phyloP scores from a whole-genome alignment of 176 grass and related monocot species.

The Aegilops tauschii region DNA sequence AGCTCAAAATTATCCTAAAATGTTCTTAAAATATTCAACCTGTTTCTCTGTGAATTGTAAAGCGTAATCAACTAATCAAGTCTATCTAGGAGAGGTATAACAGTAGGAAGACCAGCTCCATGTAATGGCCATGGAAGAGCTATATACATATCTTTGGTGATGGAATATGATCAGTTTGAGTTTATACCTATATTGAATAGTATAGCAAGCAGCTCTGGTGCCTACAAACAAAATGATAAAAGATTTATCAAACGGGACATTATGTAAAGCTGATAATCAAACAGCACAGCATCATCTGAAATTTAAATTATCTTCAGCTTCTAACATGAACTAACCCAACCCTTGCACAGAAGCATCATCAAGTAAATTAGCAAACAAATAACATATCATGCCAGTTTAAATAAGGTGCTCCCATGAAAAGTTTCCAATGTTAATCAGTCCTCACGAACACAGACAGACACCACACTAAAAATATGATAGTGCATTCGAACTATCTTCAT shows the following conservation, averaged over 20 bases:
- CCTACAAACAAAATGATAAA: conserved; percentile 57
- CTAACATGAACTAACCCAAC: conserved; percentile 6
- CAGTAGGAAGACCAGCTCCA: conserved; percentile 11
- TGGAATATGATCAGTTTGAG: not conserved
- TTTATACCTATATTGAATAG: conserved; percentile 86
- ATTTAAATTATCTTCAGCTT: not conserved
- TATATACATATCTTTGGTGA: not conserved
- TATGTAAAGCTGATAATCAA: not conserved
- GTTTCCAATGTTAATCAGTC: not conserved
- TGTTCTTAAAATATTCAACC: not conserved
- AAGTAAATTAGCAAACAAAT: not conserved
- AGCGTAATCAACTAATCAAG: not conserved
- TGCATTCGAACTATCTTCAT: not conserved
- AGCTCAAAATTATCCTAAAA: conserved; percentile 9
- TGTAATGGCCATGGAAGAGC: not conserved
- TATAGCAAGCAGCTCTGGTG: conserved; percentile 70
- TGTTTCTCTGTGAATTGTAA: not conserved
- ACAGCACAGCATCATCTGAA: not conserved
- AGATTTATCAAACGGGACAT: not conserved
- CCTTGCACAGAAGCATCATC: not conserved
- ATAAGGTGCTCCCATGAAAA: not conserved
- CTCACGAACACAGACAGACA: not conserved
- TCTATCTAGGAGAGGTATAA: not conserved
- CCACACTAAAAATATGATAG: not conserved
- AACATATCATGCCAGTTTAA: not conserved